Evolutionary conservation across 148 eudicot species (phyloP), one percentile per base, ranked within the genome.

Genomic region (Cornus controversa): DNA sequence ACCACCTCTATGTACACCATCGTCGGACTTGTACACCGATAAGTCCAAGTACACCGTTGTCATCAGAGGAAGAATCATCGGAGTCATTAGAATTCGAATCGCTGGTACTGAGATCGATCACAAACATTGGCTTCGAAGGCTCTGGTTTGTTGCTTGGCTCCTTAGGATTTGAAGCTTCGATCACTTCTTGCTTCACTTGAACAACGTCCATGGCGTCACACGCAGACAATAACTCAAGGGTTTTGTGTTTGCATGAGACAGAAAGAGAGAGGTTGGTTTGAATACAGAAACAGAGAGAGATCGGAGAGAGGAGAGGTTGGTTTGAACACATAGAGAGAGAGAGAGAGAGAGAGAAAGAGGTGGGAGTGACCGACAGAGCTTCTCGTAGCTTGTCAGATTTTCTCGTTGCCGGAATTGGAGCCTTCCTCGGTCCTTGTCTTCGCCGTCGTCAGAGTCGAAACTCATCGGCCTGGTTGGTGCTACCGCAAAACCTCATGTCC

Each of bases 71-170:
- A 1, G 66, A 78, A 25, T 76, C 78, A 18, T 82, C 88, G 45
- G 45, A 40, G 1, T 7, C 4, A 31, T 31, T 5, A 0, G 80
- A 84, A 42, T 86, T 88, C 0, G 86, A 80, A 72, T 90, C 90
- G 67, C 82, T 77, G 70, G 79, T 72, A 14, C 66, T 77, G 63
- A 90, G 78, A 23, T 90, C 89, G 4, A 90, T 88, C 4, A 86
- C 63, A 0, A 64, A 10, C 0, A 53, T 13, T 13, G 64, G 28
- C 25, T 10, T 45, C 22, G 78, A 47, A 45, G 71, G 22, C 10
- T 36, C 42, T 1, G 40, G 78, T 22, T 28, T 42, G 5, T 20
- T 11, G 4, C 5, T 64, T 7, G 6, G 2, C 29, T 40, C 7
- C 15, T 40, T 40, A 6, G 45, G 9, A 40, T 4, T 40, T 9